Conservation (phyloP, 352 stramenopile genomes). For the Heterotrichella gracilis region DNA sequence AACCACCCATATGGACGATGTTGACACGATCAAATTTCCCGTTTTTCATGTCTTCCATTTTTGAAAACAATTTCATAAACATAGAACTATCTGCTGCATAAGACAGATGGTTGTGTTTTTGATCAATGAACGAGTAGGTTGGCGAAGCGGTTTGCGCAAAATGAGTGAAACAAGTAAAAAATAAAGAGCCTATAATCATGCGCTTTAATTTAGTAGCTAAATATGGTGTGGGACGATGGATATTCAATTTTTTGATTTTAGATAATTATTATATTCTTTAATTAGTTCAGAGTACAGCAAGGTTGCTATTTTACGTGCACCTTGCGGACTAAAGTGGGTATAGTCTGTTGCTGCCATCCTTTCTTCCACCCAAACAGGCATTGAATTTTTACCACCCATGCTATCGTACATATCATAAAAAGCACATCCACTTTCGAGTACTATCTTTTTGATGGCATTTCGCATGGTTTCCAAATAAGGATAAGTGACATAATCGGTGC, state of each 20-base stretch:
- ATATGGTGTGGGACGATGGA: background rate
- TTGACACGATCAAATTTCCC: background rate
- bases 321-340: background rate
- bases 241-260: constrained; percentile 9
- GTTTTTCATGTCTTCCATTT: background rate
- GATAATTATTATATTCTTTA: constrained; percentile 4
- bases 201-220: no score
- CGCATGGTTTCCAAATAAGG: background rate
- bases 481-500: background rate
- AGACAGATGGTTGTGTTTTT: background rate
- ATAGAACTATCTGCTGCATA: background rate
- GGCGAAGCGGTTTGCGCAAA: background rate
- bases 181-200: background rate
- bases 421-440: background rate
- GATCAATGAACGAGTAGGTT: background rate
- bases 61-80: background rate
- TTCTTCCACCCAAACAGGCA: background rate
- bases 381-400: background rate
- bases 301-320: background rate
- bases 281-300: background rate
- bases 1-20: background rate
- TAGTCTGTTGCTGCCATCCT: background rate
- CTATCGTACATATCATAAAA: background rate
- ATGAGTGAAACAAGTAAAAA: background rate
- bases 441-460: background rate